Conservation (phyloP, 2,329 filamentous ascomycete species). For the Fusarium cyanostomum region DNA sequence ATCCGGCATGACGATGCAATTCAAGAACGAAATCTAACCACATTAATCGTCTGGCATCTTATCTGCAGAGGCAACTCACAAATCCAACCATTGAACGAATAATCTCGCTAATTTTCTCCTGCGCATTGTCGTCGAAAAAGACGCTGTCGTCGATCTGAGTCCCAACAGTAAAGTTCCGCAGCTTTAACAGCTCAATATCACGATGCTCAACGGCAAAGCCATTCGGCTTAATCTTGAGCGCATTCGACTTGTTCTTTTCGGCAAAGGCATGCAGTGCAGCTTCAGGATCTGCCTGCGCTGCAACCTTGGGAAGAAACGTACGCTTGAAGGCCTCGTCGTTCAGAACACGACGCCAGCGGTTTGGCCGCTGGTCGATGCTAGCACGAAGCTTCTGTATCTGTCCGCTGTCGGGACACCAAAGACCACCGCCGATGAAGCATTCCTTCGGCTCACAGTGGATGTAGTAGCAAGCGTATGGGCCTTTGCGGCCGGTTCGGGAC, state of each 20-base stretch:
- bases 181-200: constrained; percentile 82
- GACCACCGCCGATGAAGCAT: constrained; percentile 80
- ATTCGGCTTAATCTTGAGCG: constrained; percentile 88
- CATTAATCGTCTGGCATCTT: neutral
- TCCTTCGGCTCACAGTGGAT: constrained; percentile 79
- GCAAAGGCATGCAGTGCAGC: constrained; percentile 76
- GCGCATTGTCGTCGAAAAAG: constrained; percentile 68
- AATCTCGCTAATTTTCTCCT: constrained; percentile 71
- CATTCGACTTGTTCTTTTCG: constrained; percentile 73
- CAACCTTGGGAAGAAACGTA: constrained; percentile 66
- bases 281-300: constrained; percentile 50
- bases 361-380: constrained; percentile 78
- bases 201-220: constrained; percentile 78
- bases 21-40: constrained; percentile 74
- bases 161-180: constrained; percentile 81
- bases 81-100: constrained; percentile 78
- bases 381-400: constrained; percentile 74
- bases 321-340: constrained; percentile 67
- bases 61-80: constrained; percentile 62
- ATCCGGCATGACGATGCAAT: constrained; percentile 79
- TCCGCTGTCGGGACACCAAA: constrained; percentile 79
- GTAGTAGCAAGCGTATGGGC: constrained; percentile 89
- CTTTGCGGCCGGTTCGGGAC: constrained; percentile 87
- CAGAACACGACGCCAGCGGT: constrained; percentile 74
- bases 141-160: constrained; percentile 72